phyloP scores from a whole-genome alignment of 805 yeast species.

The Suhomyces sp. region DNA sequence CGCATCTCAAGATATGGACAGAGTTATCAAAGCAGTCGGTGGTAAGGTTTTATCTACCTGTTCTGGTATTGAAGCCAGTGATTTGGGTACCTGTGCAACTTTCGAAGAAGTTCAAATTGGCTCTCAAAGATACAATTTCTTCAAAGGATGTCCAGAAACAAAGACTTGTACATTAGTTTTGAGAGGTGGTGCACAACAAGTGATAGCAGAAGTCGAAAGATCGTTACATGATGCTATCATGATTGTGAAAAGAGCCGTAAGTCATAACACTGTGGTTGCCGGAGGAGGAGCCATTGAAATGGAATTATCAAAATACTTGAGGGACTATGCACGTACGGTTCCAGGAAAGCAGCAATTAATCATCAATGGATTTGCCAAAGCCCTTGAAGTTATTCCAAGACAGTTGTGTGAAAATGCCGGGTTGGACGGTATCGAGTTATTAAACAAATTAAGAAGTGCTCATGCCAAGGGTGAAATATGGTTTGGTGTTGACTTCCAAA shows the following conservation, averaged over 20 bases:
- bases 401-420: constrained; percentile 99
- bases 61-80: constrained; percentile 62
- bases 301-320: constrained; percentile 86
- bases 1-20: constrained; percentile 80
- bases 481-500: constrained; percentile 90
- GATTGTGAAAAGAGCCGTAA: constrained; percentile 94
- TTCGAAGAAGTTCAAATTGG: constrained; percentile 97
- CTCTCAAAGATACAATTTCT: constrained; percentile 89
- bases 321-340: constrained; percentile 82
- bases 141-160: constrained; percentile 88
- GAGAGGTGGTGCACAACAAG: constrained; percentile 98
- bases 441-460: constrained; percentile 85
- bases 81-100: constrained; percentile 77
- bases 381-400: constrained; percentile 93
- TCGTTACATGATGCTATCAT: constrained; percentile 97
- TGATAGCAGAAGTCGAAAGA: constrained; percentile 95
- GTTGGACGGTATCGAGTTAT: constrained; percentile 91
- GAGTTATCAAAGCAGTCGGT: constrained; percentile 92
- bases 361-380: constrained; percentile 88
- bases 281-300: constrained; percentile 99
- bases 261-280: constrained; percentile 84
- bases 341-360: constrained; percentile 96
- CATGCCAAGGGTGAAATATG: constrained; percentile 92
- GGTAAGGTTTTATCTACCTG: constrained; percentile 79
- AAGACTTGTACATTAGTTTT: constrained; percentile 89